Base-by-base conservation (phyloP, 176 grass and related monocot genomes). In the Rhynchospora tenuis region DNA sequence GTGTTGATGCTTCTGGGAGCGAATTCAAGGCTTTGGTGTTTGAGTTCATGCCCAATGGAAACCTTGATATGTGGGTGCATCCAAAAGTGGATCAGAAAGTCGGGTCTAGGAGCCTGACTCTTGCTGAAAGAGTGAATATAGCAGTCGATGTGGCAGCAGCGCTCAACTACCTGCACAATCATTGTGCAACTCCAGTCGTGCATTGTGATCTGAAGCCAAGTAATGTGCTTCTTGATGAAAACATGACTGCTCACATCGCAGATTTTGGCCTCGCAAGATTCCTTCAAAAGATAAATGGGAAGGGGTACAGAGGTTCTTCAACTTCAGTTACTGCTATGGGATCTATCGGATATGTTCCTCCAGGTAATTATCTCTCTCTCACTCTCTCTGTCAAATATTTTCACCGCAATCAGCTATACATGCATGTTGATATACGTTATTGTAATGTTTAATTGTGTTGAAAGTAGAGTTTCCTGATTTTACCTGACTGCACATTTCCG, bases 1-100 rank as follows among this genome's bases (percentile, higher is more conserved):
- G 84, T 15, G 15, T 85, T 2, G 88, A 95, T 13, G 44, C 52
- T 16, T 80, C 54, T 81, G 88, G 84, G 9, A 83, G 80, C 23
- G 90, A 90, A 48, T 92, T 92, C 73, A 88, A 15, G 55, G 86
- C 91, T 79, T 83, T 93, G 45, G 89, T 93, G 2, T 91, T 93
- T 1, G 63, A 88, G 29, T 93, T 87, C 54, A 89, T 87, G 81
- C 89, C 89, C 8, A 89, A 80, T 46, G 85, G 83, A 64, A 92
- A 86, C 62, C 64, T 94, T 0, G 81, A 93, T 58, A 87, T 71
- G 48, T 95, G 90, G 90, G 16, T 95, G 59, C 86, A 90, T 81
- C 68, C 47, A 62, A 46, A 33, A 81, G 38, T 19, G 45, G 50
- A 85, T 72, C 9, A 19, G 28, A 0, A 43, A 66, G 15, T 7